Conservation (phyloP, 2,329 filamentous ascomycete species). For the Aciculosporium take region DNA sequence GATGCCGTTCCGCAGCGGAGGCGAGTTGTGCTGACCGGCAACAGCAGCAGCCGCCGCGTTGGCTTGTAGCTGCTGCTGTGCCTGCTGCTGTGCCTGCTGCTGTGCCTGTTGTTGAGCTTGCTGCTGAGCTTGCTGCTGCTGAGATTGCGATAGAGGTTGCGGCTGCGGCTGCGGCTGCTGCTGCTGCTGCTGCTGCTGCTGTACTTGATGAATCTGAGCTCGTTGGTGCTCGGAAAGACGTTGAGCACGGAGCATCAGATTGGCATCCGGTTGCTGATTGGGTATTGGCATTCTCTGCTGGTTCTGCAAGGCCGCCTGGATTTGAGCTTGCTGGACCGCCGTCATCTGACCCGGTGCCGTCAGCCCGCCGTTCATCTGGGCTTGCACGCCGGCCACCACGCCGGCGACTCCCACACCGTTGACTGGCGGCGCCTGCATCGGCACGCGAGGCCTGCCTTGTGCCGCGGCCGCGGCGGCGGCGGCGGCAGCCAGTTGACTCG, state of each 20-base stretch:
- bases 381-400: constrained; percentile 27
- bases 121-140: constrained; percentile 3
- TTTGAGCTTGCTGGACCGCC: constrained; percentile 53
- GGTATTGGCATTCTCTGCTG: constrained; percentile 45
- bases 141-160: constrained; percentile 25
- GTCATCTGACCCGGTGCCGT: constrained; percentile 46
- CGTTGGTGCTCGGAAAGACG: constrained; percentile 53
- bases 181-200: constrained; percentile 20
- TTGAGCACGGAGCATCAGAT: constrained; percentile 47
- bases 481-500: constrained; percentile 30
- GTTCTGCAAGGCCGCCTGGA: constrained; percentile 39
- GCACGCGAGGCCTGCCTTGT: constrained; percentile 36
- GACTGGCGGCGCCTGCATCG: constrained; percentile 38
- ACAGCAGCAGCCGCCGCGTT: constrained; percentile 21
- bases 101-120: no score
- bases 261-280: constrained; percentile 32
- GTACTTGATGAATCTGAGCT: constrained; percentile 32
- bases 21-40: constrained; percentile 27
- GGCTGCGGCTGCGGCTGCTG: constrained; percentile 23
- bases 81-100: constrained; percentile 16
- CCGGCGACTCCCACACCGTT: constrained; percentile 33
- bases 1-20: constrained; percentile 31
- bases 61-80: constrained; percentile 16
- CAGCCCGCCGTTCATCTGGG: constrained; percentile 36
- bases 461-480: constrained; percentile 23